Evolutionary conservation across 1,284 basidiomycete genomes (phyloP), one percentile per base, ranked within the genome.

Genomic region (Cryptococcus maquisensis): DNA sequence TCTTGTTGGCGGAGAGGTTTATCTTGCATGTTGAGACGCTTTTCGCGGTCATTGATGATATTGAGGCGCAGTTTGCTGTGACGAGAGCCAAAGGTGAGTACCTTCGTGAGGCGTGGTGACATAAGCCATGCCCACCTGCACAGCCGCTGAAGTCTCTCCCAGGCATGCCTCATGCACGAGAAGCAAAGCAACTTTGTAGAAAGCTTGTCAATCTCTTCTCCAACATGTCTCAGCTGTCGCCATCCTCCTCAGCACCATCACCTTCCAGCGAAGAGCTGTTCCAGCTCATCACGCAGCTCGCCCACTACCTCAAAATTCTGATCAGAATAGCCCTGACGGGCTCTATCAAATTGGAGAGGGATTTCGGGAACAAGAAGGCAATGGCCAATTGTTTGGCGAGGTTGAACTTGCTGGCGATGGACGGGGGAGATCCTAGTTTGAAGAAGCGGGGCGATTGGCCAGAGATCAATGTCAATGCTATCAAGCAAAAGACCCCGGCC

Each of bases 191-290:
- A 86, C 84, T 99, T 23, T 99, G 95, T 78, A 89, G 96, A 60
- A 98, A 98, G 79, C 96, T 95, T 4, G 96, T 98, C 71, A 96
- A 98, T 78, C 86, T 99, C 54, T 98, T 99, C 79, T 97, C 93
- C 7, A 81, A 98, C 44, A 81, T 99, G 46, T 74, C 76, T 7
- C 92, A 96, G 74, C 67, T 77, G 18, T 64, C 68, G 3, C 66
- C 67, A 7, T 54, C 58, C 21, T 62, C 56, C 28, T 55, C 56
- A n/a, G 56, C 62, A 10, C 61, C 66, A 23, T 63, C 68, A 21
- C 69, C 72, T 37, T 96, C 98, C 86, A 97, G 94, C 18, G 91
- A 97, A 76, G 95, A 98, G 68, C 81, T 99, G 8, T 84, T 98
- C 36, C 91, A 93, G n/a, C 85, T 98, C 47, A 95, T 99, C 54